Evolutionary conservation across 2,329 filamentous ascomycete species (phyloP), one percentile per base, ranked within the genome.

Genomic region (Colletotrichum lindemuthianum): DNA sequence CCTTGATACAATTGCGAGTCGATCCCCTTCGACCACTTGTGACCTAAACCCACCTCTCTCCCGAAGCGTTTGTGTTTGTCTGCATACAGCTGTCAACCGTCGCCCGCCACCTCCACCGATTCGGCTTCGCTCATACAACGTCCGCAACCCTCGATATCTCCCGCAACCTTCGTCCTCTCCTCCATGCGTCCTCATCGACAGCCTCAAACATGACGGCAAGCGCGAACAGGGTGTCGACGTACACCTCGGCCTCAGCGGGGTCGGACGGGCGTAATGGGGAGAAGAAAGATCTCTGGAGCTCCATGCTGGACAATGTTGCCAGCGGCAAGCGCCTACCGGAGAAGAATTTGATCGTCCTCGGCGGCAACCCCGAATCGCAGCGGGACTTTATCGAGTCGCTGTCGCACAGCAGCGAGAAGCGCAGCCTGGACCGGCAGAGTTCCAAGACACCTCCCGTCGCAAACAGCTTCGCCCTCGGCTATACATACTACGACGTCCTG

Each of bases 401-500:
- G 34, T 85, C 85, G 49, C 82, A 79, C 69, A 81, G 81, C 67
- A 86, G 88, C 59, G 78, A 80, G 59, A 81, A 82, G 72, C 81
- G 83, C 69, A 82, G 78, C 68, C 78, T 81, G 70, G 88, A 85
- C 77, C 84, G 81, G 72, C 84, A 84, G 74, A 83, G 73, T 72
- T 82, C 74, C 70, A 89, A 87, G 75, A 85, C 86, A 66, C 90
- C 92, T 2, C 92, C 93, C 24, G 87, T 97, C 73, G 94, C 94
- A 59, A 97, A 97, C 74, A 91, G 91, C 74, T 97, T 97, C 77
- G 94, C 94, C 10, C 81, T 97, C 65, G 94, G 94, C 55, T 97
- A 97, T 76, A 97, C 94, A 58, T 97, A 97, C 79, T 93, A 96
- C 76, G 93, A 97, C 78, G 93, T 97, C 41, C 84, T 97, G 41